Conservation (phyloP, 2,329 filamentous ascomycete genomes). For the Dichotomopilus funicola region DNA sequence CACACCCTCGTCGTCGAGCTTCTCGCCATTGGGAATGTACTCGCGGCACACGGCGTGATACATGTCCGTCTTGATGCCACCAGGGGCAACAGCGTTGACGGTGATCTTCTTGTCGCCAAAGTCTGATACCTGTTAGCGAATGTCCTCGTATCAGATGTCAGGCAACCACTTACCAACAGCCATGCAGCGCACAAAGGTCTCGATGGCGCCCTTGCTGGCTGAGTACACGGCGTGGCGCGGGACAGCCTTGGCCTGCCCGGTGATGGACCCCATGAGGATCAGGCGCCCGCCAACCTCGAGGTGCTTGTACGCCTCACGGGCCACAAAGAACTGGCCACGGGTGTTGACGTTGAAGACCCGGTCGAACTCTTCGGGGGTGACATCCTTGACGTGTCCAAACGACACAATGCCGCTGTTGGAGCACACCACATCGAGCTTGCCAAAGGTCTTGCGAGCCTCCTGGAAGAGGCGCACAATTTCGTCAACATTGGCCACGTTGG, state of each 20-base stretch:
- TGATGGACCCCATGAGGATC: conserved; percentile 69
- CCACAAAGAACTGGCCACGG: conserved; percentile 65
- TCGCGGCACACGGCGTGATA: conserved; percentile 57
- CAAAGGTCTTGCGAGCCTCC: conserved; percentile 55
- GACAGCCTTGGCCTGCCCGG: conserved; percentile 59
- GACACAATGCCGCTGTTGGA: conserved; percentile 64
- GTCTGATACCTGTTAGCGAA: conserved; percentile 35
- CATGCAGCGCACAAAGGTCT: conserved; percentile 70
- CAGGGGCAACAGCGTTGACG: conserved; percentile 57
- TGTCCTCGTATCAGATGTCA: too few relatives aligned
- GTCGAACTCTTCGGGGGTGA: conserved; percentile 64
- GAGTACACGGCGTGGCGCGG: conserved; percentile 69
- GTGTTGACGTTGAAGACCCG: conserved; percentile 64
- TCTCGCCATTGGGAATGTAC: conserved; percentile 53
- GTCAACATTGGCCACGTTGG: conserved; percentile 58
- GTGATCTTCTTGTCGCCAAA: conserved; percentile 58
- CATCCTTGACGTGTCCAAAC: conserved; percentile 62
- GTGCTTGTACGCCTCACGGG: conserved; percentile 62
- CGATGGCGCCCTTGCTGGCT: conserved; percentile 68
- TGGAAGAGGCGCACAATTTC: conserved; percentile 59
- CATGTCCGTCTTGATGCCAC: conserved; percentile 60
- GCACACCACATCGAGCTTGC: conserved; percentile 63
- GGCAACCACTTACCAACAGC: conserved; percentile 49
- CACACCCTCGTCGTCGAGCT: conserved; percentile 50
- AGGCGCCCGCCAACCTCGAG: conserved; percentile 62